Percentiles rank a stretch among this genome's conserved stretches.
phyloP scores from a whole-genome alignment of 129 eudicot genomes.

The Centaurea solstitialis region DNA sequence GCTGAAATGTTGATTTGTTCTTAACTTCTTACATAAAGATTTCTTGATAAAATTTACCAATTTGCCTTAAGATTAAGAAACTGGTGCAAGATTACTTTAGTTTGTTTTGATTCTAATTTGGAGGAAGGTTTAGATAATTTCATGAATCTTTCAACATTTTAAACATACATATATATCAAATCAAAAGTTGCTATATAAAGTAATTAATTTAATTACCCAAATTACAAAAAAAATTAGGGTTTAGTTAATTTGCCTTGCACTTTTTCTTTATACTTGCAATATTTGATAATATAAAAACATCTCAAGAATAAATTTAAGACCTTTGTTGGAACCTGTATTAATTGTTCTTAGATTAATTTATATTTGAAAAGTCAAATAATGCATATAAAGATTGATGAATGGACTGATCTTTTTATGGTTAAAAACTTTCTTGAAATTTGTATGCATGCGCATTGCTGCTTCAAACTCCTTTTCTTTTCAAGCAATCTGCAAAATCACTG shows the following conservation, averaged over 20 bases:
- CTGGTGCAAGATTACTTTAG: background rate
- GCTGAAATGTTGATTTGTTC: background rate
- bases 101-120: background rate
- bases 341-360: background rate
- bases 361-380: background rate
- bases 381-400: background rate
- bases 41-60: background rate
- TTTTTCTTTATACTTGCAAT: background rate
- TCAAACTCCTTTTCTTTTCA: constrained; percentile 18
- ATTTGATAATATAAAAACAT: background rate
- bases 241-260: background rate
- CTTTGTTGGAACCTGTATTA: background rate
- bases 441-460: constrained; percentile 47
- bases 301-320: background rate
- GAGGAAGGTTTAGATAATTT: background rate
- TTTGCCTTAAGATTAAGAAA: background rate
- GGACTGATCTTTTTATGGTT: constrained; percentile 15
- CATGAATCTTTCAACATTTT: background rate
- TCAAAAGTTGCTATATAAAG: background rate
- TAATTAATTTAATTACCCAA: background rate
- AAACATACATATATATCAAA: background rate
- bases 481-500: constrained; percentile 27
- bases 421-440: constrained; percentile 41
- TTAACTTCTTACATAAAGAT: background rate
- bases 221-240: constrained; percentile 8